Evolutionary conservation across 2,329 filamentous ascomycete genomes (phyloP), one percentile per base, ranked within the genome.

Genomic region (Beauveria australis): DNA sequence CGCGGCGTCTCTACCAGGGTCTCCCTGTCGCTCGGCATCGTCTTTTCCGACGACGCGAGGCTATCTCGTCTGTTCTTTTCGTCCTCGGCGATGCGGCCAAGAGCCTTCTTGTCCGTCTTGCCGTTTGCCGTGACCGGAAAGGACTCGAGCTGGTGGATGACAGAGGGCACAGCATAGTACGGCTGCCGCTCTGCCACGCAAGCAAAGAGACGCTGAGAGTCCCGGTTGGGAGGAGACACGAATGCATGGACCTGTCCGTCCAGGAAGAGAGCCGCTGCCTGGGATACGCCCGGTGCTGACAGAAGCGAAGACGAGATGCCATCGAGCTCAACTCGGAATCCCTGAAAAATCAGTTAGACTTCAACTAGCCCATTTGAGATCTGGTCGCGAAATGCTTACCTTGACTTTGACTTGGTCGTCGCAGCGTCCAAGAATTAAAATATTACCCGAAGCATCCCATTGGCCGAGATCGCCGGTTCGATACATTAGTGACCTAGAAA

Each of bases 391-490:
- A 5, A 40, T 22, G 53, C 65, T 54, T 68, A 78, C 77, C 71
- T 84, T 83, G 67, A 86, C 77, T 70, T 86, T 86, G 62, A 86
- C 79, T 66, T 86, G 83, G 62, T 85, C 82, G 64, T 86, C 83
- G n/a, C 75, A 75, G 41, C 83, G 78, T 3, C 83, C 82, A 40
- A 83, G 76, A 24, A 80, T 81, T 48, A 82, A 76, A 43, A 86
- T 73, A 28, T 75, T 76, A 12, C 83, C 82, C 65, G 83, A 78
- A 2, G 73, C 67, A 43, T 75, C 74, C 82, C 82, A 85, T 14
- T 75, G 74, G 19, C 79, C 81, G 24, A 86, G 74, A 64, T 86
- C 83, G 7, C 83, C 83, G 1, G 83, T 86, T 65, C 83, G 82
- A 70, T 83, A 86, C 79, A 85, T 84, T 64, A 73, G 73, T 2